Percentiles rank a stretch among this genome's conserved stretches.
Conservation (phyloP, 164 flowering plant species). For the Chimonanthus praecox region DNA sequence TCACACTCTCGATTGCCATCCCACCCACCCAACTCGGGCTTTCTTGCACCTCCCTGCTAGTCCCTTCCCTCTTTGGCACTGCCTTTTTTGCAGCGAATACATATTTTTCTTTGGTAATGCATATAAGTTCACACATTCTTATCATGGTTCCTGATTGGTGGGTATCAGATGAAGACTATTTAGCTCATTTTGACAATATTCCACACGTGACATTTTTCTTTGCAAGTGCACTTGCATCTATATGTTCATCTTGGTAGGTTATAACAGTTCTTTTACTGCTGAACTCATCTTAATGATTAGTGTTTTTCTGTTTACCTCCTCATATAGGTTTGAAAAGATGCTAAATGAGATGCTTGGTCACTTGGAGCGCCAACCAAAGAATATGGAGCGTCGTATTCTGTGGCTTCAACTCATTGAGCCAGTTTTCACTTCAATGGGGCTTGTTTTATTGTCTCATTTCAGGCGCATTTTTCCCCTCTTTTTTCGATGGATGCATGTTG, state of each 20-base stretch:
- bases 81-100: too few relatives aligned
- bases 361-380: slow-evolving; percentile 86
- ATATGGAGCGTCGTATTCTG: slow-evolving; percentile 55
- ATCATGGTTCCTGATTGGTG: too few relatives aligned
- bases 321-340: slow-evolving; percentile 72
- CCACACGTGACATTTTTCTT: too few relatives aligned
- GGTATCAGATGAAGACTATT: too few relatives aligned
- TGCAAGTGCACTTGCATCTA: not conserved
- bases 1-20: too few relatives aligned
- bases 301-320: not conserved
- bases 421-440: slow-evolving; percentile 57
- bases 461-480: slow-evolving; percentile 82
- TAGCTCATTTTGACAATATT: too few relatives aligned
- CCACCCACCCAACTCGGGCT: too few relatives aligned
- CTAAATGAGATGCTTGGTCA: slow-evolving; percentile 85
- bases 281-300: not conserved
- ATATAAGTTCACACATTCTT: too few relatives aligned
- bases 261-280: not conserved
- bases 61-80: too few relatives aligned
- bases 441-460: slow-evolving; percentile 73
- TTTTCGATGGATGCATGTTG: slow-evolving; percentile 91
- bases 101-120: too few relatives aligned
- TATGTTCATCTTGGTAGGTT: not conserved
- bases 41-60: too few relatives aligned
- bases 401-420: slow-evolving; percentile 83